Base-by-base conservation (phyloP, 768 basidiomycete genomes). In the Lactifluus hygrophoroides region DNA sequence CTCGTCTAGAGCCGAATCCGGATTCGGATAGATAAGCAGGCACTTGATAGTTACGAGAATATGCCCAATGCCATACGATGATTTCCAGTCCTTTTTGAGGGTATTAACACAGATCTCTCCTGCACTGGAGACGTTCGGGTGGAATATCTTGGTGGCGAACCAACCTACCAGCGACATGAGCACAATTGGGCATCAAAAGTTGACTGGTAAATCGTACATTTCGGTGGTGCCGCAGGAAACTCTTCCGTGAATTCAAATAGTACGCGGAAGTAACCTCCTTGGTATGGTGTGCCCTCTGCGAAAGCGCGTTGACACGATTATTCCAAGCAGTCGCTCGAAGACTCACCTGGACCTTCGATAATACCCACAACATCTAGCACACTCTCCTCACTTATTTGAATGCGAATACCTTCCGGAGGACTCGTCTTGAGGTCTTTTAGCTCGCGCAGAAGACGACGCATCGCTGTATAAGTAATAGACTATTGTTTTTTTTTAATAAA, bases 21-120 rank as follows among this genome's bases (percentile, higher is more conserved):
- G 92, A 69, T 96, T 96, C 30, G 94, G 94, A 68, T 94, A 94
- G 64, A 98, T 97, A 61, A 98, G 80, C 46, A 98, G 82, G 68
- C 94, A 96, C 70, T 94, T 94, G 64, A 97, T 86, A 28, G 92
- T 94, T 57, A 92, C 85, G 16, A 95, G 80, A 58, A 95, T 95
- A 69, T 94, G 91, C 14, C 77, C 82, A 30, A 98, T 92, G 49
- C 94, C 94, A 66, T 91, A 94, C 13, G 85, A 81, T 23, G 89
- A 80, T 69, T 93, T 88, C 94, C 94, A 97, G 67, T 95, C 93
- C 71, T 96, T 95, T 79, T 96, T 97, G 25, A 97, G 75, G 7
- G 94, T 97, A 74, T 94, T 95, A 14, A 97, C 94, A 70, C 94
- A 97, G 65, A 97, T 97, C 72, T 96, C 94, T 16, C 94, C 94